phyloP scores from a whole-genome alignment of 352 stramenopile genomes.

The Phytophthora rubi region DNA sequence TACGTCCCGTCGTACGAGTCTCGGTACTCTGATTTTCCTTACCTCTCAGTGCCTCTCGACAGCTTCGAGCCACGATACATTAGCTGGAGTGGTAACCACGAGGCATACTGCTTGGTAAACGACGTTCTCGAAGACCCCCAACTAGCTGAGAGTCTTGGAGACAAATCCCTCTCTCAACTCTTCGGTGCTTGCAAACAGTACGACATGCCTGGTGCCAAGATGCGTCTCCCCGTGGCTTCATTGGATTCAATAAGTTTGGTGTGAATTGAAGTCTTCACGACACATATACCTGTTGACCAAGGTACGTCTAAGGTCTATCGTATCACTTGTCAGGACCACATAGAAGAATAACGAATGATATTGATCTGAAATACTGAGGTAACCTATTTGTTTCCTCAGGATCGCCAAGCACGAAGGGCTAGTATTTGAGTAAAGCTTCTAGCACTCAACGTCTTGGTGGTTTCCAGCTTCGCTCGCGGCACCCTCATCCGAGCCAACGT shows the following conservation, averaged over 20 bases:
- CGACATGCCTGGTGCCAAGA: constrained; percentile 31
- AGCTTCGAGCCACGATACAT: constrained; percentile 64
- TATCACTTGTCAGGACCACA: too few relatives aligned
- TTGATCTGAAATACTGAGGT: background rate
- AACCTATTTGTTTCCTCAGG: too few relatives aligned
- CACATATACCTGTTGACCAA: background rate
- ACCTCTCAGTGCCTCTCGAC: constrained; percentile 59
- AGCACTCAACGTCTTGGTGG: constrained; percentile 19
- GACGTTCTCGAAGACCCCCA: constrained; percentile 61
- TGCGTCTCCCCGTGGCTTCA: constrained; percentile 17
- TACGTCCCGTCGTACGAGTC: constrained; percentile 73
- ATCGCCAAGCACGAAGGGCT: background rate
- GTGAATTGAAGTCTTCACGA: constrained; percentile 2
- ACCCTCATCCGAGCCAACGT: constrained; percentile 1
- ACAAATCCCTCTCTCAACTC: constrained; percentile 54
- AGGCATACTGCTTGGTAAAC: constrained; percentile 66
- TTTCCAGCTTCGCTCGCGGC: constrained; percentile 6
- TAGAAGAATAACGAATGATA: background rate
- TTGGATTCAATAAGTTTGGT: constrained; percentile 38
- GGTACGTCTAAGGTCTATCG: background rate
- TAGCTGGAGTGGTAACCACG: constrained; percentile 63
- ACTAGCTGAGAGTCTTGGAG: constrained; percentile 44
- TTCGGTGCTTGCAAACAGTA: constrained; percentile 76
- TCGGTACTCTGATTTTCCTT: constrained; percentile 77
- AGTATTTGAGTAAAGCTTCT: background rate